Base-by-base conservation (phyloP, 495 filamentous ascomycete genomes). In the Rostrohypoxylon terebratum region DNA sequence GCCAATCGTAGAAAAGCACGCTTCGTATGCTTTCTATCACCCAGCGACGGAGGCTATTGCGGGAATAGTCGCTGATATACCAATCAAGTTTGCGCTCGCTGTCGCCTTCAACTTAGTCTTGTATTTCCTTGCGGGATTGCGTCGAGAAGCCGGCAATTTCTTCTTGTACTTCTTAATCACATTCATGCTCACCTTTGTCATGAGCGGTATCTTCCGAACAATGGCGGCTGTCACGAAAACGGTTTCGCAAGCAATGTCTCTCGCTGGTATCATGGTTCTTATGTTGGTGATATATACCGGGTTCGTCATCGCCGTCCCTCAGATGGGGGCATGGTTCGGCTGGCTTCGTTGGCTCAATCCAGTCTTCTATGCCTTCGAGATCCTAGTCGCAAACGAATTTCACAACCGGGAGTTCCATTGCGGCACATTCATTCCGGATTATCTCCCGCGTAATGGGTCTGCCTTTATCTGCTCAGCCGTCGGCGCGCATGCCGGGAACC, bases 281-380 rank as follows among this genome's bases (percentile, higher is more conserved):
- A n/a, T 59, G 1, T 21, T 59, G 13, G 55, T 23, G 1, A 59
- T 59, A 25, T 59, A 59, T 11, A 42, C 34, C 9, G 55, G 55
- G 8, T 59, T 59, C 20, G 55, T 38, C 10, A 25, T 59, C 20
- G 55, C 55, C 14, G 55, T 59, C 5, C 55, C 55, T 25, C 34
- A 59, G 10, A 59, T 59, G 55, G 36, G 36, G 14, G 34, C 55
- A 13, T 59, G 55, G 55, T 59, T 59, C 7, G 36, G 34, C 13
- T 59, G 55, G 55, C 55, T 59, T 25, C 34, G 55, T 9, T 59
- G 55, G 55, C 34, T 59, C 36, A 59, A 59, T 28, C 55, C 55
- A 11, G 55, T 59, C 11, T 59, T 40, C 20, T 59, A 59, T 13
- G 34, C 34, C 34, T 42, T 59, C 7, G 55, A 59, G 36, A 42